Percentiles rank a stretch among this genome's conserved stretches.
These are phyloP conservation scores for Syzygium jambos DNA, from an alignment of 345 rosid genomes.

Conservation along the genomic window DNA sequence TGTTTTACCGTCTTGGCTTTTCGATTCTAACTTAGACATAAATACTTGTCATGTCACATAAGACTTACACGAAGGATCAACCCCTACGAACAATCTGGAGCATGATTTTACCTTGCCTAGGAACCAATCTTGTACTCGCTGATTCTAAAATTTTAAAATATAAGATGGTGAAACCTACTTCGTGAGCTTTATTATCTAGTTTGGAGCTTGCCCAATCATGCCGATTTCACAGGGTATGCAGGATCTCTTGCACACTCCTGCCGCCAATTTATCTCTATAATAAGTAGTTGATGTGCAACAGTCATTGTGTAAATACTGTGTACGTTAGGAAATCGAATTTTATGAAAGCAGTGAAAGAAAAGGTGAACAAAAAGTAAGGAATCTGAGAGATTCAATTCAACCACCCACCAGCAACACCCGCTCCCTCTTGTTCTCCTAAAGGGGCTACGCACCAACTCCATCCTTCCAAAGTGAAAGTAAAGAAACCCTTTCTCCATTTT, in stretches of 20 bases:
- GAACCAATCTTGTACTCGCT: background rate
- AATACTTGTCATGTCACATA: background rate
- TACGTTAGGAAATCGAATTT: background rate
- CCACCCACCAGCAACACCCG: slow-evolving; percentile 20
- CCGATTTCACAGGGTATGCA: background rate
- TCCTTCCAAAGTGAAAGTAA: slow-evolving; percentile 26
- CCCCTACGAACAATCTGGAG: too few relatives aligned
- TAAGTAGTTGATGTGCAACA: background rate
- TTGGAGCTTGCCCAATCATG: accelerated
- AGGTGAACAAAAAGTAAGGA: background rate
- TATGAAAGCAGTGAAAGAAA: background rate
- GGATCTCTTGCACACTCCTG: accelerated
- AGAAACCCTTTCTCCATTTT: background rate
- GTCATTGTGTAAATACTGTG: background rate
- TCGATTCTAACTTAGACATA: background rate
- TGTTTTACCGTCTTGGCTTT: background rate
- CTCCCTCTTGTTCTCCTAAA: slow-evolving; percentile 27
- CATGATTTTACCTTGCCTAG: too few relatives aligned
- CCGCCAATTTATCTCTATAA: background rate
- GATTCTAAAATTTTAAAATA: background rate
- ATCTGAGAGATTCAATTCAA: slow-evolving; percentile 20
- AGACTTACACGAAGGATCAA: background rate
- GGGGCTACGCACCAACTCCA: slow-evolving; percentile 32
- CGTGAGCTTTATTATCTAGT: accelerated
- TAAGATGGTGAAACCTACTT: background rate